Evolutionary conservation across 208 protist genomes (phyloP).

Genomic region (Leishmania tarentolae): DNA sequence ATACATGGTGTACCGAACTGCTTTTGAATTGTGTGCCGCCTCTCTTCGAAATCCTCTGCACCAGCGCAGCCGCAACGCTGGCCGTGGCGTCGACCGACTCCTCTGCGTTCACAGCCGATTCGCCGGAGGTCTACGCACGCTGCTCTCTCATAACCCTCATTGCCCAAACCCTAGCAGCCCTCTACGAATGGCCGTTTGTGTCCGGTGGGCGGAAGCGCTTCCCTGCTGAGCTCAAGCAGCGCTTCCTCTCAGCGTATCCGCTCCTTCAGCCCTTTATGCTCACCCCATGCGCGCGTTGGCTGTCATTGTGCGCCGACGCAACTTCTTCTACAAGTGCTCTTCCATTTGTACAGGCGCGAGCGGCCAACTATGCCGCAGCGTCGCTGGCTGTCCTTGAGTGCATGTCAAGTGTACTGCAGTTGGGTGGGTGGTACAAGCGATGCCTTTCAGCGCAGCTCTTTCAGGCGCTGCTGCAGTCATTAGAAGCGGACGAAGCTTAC

Average conservation of each 20-base stretch:
- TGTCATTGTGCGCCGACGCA: not conserved
- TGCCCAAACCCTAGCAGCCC: conserved; percentile 11
- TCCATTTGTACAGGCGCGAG: not conserved
- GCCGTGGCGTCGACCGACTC: not conserved
- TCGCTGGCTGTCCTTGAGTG: conserved; percentile 23
- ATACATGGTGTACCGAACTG: conserved; percentile 19
- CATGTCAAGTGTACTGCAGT: conserved; percentile 37
- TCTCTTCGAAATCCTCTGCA: conserved; percentile 21
- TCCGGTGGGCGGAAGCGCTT: conserved; percentile 7
- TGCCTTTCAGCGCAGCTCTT: conserved; percentile 28
- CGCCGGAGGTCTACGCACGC: not conserved
- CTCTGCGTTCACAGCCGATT: not conserved
- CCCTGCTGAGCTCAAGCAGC: conserved; percentile 19
- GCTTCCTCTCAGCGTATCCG: conserved; percentile 18
- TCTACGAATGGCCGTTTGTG: conserved; percentile 33
- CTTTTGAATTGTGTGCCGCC: conserved; percentile 19
- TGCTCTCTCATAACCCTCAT: conserved; percentile 14
- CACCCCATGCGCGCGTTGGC: conserved; percentile 19
- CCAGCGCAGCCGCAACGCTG: not conserved
- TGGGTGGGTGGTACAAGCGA: conserved; percentile 42
- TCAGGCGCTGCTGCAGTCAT: conserved; percentile 24
- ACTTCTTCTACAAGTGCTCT: not conserved
- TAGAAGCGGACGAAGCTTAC: conserved; percentile 32
- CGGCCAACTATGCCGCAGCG: not conserved
- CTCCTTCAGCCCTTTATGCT: conserved; percentile 10